Conservation (phyloP, 495 filamentous ascomycete species). For the Xylaria curta region DNA sequence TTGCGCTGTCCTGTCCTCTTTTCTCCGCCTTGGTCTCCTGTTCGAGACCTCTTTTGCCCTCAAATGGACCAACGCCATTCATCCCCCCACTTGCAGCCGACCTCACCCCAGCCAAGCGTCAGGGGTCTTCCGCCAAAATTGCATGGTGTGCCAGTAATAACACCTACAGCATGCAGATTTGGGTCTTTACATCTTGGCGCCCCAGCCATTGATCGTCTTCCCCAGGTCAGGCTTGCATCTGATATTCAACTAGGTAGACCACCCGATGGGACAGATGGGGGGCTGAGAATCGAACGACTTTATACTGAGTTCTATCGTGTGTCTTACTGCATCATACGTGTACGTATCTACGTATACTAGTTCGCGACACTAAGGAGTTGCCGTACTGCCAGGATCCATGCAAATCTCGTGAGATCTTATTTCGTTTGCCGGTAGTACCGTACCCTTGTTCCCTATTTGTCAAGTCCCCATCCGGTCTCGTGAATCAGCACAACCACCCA, state of each 20-base stretch:
- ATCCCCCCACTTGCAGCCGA: background rate
- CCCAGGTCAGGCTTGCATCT: slow-evolving; percentile 8
- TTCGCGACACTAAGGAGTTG: background rate
- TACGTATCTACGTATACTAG: background rate
- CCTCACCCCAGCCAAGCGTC: slow-evolving; percentile 13
- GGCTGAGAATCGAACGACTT: slow-evolving; percentile 20
- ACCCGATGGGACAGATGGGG: background rate
- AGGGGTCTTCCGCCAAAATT: slow-evolving; percentile 19
- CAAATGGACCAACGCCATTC: slow-evolving; percentile 15
- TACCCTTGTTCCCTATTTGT: slow-evolving; percentile 20
- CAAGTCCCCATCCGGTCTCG: slow-evolving; percentile 11
- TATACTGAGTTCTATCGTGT: background rate
- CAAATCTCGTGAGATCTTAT: slow-evolving; percentile 16
- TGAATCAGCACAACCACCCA: background rate
- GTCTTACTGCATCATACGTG: slow-evolving; percentile 5
- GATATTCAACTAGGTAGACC: slow-evolving; percentile 4
- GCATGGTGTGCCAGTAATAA: slow-evolving; percentile 21
- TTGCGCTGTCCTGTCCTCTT: background rate
- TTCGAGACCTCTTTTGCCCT: background rate
- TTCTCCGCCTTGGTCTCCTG: background rate
- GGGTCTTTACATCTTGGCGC: slow-evolving; percentile 16
- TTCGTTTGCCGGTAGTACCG: slow-evolving; percentile 6
- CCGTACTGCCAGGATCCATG: background rate
- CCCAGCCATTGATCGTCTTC: slow-evolving; percentile 10
- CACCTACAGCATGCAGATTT: slow-evolving; percentile 17